Base-by-base conservation (phyloP, 2,329 filamentous ascomycete genomes). In the Arthrobotrys sphaeroides region DNA sequence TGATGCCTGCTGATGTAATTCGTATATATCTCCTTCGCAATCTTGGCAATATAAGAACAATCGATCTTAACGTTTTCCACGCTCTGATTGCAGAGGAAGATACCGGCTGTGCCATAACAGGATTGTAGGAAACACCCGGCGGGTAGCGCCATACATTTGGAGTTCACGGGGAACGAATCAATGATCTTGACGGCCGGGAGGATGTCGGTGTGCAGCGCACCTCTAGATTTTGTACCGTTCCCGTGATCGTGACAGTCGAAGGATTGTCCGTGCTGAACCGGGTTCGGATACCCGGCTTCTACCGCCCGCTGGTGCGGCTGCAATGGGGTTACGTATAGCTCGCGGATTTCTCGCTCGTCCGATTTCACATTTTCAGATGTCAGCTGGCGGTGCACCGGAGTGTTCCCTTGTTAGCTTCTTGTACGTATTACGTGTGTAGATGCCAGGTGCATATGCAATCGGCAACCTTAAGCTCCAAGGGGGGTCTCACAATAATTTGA, bases 161-260 rank as follows among this genome's bases (percentile, higher is more conserved):
- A 57, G 16, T 43, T 20, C 1, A 22, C 12, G 0, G 69, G 61
- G 43, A 73, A 73, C 5, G 22, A 22, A 59, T 59, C 61, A 2
- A 73, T 55, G 9, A 66, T 33, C 36, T 66, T 53, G 2, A 73
- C 51, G 3, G 68, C 59, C 4, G 49, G 59, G 3, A 49, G 40
- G 12, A 73, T 73, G 31, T 73, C 68, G 13, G 22, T 13, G 28
- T 65, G 47, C 10, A 65, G n/a, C 3, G 68, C 68, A n/a, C n/a
- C n/a, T 10, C 68, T 49, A 0, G 47, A 42, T 1, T 7, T n/a
- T 10, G 68, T 65, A 3, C 31, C 16, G 20, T 73, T 65, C 12
- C 59, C 47, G n/a, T 65, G 60, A 24, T 73, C 68, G 31, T 73
- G 68, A 28, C 68, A 73, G 28, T 73, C 68, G 10, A 73, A 73